These are phyloP conservation scores for Datura wrightii DNA, from an alignment of 257 asterid genomes.

Conservation along the genomic window DNA sequence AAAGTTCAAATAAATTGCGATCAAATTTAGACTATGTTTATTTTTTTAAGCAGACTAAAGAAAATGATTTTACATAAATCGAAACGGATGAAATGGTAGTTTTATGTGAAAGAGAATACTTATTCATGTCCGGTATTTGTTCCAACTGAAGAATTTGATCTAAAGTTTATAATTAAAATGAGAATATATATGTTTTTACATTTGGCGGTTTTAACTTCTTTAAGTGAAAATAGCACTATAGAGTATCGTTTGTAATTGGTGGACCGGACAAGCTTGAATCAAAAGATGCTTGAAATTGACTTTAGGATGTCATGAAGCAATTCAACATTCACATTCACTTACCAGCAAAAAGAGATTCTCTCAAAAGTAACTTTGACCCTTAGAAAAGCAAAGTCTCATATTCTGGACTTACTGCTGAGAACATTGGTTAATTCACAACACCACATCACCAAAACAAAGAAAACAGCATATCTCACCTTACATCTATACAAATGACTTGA, in stretches of 20 bases:
- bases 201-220: background rate
- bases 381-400: background rate
- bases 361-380: background rate
- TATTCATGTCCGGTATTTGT: no score
- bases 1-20: no score
- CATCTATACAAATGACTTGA: background rate
- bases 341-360: background rate
- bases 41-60: no score
- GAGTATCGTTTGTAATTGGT: background rate
- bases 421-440: background rate
- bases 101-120: no score
- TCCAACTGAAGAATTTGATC: no score
- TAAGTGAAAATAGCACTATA: background rate
- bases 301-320: background rate
- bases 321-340: background rate
- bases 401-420: background rate
- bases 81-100: no score
- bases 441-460: background rate
- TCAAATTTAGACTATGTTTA: no score
- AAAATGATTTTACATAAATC: no score
- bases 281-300: constrained; percentile 21
- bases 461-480: background rate
- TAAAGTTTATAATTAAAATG: no score
- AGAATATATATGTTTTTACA: no score
- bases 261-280: background rate